Evolutionary conservation across 2,329 filamentous ascomycete species (phyloP), one percentile per base, ranked within the genome.

Genomic region (Alternaria triticimaculans): DNA sequence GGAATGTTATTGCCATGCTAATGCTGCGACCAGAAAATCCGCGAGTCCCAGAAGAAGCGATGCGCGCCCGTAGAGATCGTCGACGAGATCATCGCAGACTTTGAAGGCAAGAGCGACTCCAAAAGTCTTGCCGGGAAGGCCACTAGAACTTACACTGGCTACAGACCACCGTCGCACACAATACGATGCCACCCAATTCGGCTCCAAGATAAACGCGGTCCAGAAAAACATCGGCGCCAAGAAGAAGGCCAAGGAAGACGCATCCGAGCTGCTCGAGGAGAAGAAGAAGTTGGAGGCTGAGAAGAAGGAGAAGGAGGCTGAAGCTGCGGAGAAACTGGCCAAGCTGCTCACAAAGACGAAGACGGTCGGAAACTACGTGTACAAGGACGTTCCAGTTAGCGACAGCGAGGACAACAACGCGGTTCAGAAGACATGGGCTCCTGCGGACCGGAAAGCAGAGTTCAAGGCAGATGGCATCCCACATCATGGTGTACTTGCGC

Each of bases 221-320:
- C 92, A 97, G 80, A 97, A 97, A 83, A 89, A 94, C 79, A 97
- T 98, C 77, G 93, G 92, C 18, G 84, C 88, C 75, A 96, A 95
- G 86, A 97, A 97, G 85, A 97, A 97, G 90, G 75, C 75, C 26
- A 97, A 97, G 85, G 93, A 97, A 83, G 89, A 95, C 79, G 93
- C 93, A 44, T 88, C 88, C 71, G 91, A 94, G 44, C 84, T 97
- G 65, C 85, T 97, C 62, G 84, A 90, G 76, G 85, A 95, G 79
- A 97, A 97, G 82, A 85, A 86, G 55, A 88, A 89, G 5, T 83
- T 97, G 53, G 90, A 94, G 76, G 90, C 92, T 81, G 86, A 94
- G 81, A 95, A 96, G 85, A 94, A 94, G 82, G 86, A 87, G 48
- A 85, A 94, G 63, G 88, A 94, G 72, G 91, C 93, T 33, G 83